Conservation (phyloP, 805 yeast genomes). For the Myxozyma mucilagina region DNA sequence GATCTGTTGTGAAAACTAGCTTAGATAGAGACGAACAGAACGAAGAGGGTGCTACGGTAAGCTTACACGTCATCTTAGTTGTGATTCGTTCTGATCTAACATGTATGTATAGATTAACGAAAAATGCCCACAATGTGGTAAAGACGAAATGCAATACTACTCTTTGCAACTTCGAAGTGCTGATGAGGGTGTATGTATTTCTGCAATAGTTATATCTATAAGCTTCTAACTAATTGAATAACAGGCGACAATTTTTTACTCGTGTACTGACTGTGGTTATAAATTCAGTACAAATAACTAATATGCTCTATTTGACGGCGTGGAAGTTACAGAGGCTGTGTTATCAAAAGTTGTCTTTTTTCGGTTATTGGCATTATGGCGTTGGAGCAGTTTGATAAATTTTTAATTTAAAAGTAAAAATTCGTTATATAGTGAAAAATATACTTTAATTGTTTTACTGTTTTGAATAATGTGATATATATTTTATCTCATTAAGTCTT, state of each 20-base stretch:
- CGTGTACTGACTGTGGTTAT: slow-evolving; percentile 91
- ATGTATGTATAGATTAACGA: slow-evolving; percentile 66
- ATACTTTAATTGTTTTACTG: no score
- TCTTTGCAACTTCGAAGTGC: slow-evolving; percentile 96
- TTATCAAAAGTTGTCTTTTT: background rate
- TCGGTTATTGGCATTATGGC: background rate
- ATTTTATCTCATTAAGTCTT: no score
- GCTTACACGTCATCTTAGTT: slow-evolving; percentile 7
- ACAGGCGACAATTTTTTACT: slow-evolving; percentile 89
- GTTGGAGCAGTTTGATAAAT: background rate
- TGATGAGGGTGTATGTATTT: slow-evolving; percentile 75
- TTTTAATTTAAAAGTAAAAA: background rate
- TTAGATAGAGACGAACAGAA: slow-evolving; percentile 59
- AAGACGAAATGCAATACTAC: slow-evolving; percentile 97
- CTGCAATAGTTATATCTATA: background rate
- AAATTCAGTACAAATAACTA: slow-evolving; percentile 91
- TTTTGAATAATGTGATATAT: no score
- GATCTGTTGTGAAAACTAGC: slow-evolving; percentile 86
- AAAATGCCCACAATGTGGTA: slow-evolving; percentile 97
- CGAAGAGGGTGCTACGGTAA: slow-evolving; percentile 84
- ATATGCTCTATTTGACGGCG: no score
- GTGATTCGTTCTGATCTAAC: background rate
- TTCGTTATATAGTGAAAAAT: no score
- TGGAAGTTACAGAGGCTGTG: background rate
- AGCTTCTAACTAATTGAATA: background rate